phyloP scores from a whole-genome alignment of 768 basidiomycete genomes.

The Trametes punicea region DNA sequence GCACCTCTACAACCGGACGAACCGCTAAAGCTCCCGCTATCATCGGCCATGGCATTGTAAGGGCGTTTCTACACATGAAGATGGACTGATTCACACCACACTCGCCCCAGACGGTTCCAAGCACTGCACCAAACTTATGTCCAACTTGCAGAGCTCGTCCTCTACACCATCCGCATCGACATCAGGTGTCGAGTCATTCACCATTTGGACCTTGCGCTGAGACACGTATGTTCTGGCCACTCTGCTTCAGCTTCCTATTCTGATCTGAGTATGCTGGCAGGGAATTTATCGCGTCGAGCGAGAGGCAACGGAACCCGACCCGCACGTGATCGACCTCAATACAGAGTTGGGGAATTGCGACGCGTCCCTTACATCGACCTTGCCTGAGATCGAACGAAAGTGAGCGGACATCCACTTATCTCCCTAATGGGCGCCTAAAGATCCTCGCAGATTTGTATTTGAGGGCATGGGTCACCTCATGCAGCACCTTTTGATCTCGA shows the following conservation, averaged over 20 bases:
- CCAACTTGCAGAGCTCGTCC: constrained; percentile 80
- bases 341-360: constrained; percentile 73
- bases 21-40: constrained; percentile 69
- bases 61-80: constrained; percentile 41
- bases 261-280: constrained; percentile 36
- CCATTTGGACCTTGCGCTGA: constrained; percentile 76
- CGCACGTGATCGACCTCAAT: constrained; percentile 84
- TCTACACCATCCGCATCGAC: constrained; percentile 86
- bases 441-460: constrained; percentile 69
- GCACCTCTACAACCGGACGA: constrained; percentile 40
- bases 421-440: constrained; percentile 13
- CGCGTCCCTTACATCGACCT: constrained; percentile 57
- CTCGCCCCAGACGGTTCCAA: constrained; percentile 71
- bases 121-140: constrained; percentile 88
- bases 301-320: constrained; percentile 89
- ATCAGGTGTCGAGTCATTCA: constrained; percentile 80
- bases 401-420: constrained; percentile 36
- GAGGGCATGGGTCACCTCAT: constrained; percentile 81
- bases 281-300: constrained; percentile 81
- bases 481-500: constrained; percentile 76
- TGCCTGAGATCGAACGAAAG: constrained; percentile 66
- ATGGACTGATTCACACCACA: neutral
- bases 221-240: constrained; percentile 35
- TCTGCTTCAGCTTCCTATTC: too few species aligned
- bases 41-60: constrained; percentile 85